Percentiles rank a stretch among this genome's conserved stretches.
phyloP scores from a whole-genome alignment of 2,329 filamentous ascomycete species.

The Ustilaginoidea virens region DNA sequence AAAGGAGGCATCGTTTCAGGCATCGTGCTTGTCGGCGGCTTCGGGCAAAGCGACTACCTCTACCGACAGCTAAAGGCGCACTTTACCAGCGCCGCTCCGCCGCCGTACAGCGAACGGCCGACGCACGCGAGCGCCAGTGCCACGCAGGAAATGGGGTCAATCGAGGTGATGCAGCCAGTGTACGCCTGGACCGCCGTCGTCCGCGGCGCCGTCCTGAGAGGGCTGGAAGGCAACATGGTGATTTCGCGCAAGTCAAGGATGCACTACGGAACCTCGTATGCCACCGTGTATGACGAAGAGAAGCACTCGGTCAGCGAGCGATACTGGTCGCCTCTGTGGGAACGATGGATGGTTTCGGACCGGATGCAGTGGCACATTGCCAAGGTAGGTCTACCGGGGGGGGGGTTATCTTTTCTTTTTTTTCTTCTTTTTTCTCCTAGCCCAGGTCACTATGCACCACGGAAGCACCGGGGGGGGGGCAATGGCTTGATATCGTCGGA shows the following conservation, averaged over 20 bases:
- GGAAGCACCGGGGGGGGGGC: no score
- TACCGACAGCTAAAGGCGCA: constrained; percentile 56
- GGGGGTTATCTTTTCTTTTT: constrained; percentile 4
- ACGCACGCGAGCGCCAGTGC: constrained; percentile 42
- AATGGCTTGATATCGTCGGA: neutral
- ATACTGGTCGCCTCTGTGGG: constrained; percentile 70
- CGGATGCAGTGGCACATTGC: constrained; percentile 78
- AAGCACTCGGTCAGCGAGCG: constrained; percentile 59
- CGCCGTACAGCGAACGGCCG: constrained; percentile 52
- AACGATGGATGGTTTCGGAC: constrained; percentile 70
- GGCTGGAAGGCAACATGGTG: constrained; percentile 66
- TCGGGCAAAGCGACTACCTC: constrained; percentile 65
- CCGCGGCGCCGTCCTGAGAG: constrained; percentile 58
- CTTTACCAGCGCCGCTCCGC: constrained; percentile 44
- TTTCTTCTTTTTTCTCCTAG: neutral
- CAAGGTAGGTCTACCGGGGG: constrained; percentile 33
- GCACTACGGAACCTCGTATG: constrained; percentile 70
- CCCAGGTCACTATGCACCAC: neutral
- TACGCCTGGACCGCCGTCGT: constrained; percentile 75
- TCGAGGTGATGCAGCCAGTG: constrained; percentile 70
- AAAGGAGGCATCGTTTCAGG: constrained; percentile 50
- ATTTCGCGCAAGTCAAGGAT: constrained; percentile 58
- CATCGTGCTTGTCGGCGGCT: constrained; percentile 71
- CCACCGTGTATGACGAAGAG: constrained; percentile 62
- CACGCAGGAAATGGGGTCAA: constrained; percentile 35